Percentiles rank a stretch among this genome's conserved stretches.
These are phyloP conservation scores for Backusella macrospora DNA, from an alignment of 192 early-diverging fungal genomes.

Conservation along the genomic window DNA sequence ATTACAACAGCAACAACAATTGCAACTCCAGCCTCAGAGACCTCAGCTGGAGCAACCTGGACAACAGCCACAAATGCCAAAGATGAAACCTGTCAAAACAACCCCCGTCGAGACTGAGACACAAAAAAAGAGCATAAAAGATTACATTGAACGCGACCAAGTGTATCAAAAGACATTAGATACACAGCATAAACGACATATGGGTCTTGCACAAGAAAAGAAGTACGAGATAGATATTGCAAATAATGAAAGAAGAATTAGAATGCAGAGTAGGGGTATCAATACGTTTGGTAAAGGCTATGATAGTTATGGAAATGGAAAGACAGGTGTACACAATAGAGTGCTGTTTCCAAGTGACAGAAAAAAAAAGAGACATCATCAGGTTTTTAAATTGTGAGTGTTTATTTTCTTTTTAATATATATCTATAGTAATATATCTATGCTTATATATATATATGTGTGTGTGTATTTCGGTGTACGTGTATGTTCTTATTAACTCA, in stretches of 20 bases:
- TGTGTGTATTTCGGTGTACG: no score
- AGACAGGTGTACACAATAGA: constrained; percentile 41
- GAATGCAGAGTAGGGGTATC: constrained; percentile 36
- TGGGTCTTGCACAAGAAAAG: constrained; percentile 47
- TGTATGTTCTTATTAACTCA: no score
- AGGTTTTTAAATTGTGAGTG: constrained; percentile 52
- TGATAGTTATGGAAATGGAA: constrained; percentile 61
- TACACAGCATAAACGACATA: constrained; percentile 50
- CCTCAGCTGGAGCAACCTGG: not conserved
- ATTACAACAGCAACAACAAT: not conserved
- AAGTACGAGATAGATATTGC: constrained; percentile 39
- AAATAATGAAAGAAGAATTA: constrained; percentile 38
- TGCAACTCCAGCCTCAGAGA: not conserved
- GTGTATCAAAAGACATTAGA: constrained; percentile 54
- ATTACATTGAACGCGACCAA: constrained; percentile 47
- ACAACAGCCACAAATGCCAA: not conserved
- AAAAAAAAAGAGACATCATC: constrained; percentile 41
- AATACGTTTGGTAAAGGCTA: constrained; percentile 63
- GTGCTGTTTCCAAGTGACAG: constrained; percentile 52
- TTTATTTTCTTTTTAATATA: not conserved
- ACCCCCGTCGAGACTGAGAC: constrained; percentile 7
- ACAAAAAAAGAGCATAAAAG: constrained; percentile 38
- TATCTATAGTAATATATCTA: not conserved
- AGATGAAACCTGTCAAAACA: constrained; percentile 16
- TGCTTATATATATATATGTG: no score